Base-by-base conservation (phyloP, 352 stramenopile species). In the Phytophthora tentaculata region DNA sequence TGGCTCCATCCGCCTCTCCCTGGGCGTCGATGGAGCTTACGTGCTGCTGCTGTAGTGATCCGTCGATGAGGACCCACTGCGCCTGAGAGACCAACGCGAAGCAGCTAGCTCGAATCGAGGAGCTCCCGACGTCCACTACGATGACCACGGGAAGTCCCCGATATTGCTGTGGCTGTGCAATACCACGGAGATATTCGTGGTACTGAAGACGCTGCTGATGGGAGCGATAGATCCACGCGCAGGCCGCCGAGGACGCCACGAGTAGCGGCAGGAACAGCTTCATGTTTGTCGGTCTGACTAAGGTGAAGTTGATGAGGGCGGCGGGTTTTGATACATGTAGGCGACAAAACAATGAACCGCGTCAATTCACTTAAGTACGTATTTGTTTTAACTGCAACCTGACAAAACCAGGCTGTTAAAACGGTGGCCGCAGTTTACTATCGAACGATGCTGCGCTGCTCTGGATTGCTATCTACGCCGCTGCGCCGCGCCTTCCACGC, bases 71-170 rank as follows among this genome's bases (percentile, higher is more conserved):
- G 23, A 85, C 74, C 86, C 84, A 94, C 41, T 91, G 79, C 9
- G 45, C 64, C 22, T 52, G 52, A 0, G 23, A 64, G 17, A 91
- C 67, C 5, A 91, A 55, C 13, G 83, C 77, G 57, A 97, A 98
- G 48, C 90, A 93, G 56, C 86, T 97, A 62, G 90, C 91, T 49
- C 95, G 92, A 52, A 98, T 84, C 39, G 92, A 98, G 17, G 92
- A 98, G 74, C 91, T 98, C 58, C 95, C 96, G 26, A 98, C 81
- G 73, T 98, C 96, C 28, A 98, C 71, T 32, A 95, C 86, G 50
- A 98, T 69, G 44, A 82, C 69, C 26, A 91, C 62, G 22, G 83
- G 80, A 22, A 78, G 60, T 16, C 73, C 73, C 20, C 67, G 71
- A 63, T 89, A 90, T 32, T 73, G 53, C n/a, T 80, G 49, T n/a